These are phyloP conservation scores for Phytophthora constricta DNA, from an alignment of 352 stramenopile genomes.

Conservation along the genomic window DNA sequence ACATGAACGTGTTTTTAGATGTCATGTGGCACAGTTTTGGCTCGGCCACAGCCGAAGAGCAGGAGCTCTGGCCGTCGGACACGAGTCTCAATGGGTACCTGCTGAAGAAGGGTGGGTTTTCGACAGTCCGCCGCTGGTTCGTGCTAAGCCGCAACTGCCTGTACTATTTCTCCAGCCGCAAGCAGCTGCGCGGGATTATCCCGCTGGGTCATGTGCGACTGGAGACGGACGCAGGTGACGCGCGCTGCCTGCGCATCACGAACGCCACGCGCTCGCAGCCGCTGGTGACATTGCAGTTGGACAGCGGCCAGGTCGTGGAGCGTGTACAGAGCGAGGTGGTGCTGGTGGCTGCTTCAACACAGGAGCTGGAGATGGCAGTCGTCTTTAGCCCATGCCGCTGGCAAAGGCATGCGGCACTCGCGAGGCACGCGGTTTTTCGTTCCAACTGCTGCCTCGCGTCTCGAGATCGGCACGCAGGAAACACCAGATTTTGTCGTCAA, in stretches of 20 bases:
- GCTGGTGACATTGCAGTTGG: slow-evolving; percentile 80
- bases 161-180: slow-evolving; percentile 88
- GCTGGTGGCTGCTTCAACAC: slow-evolving; percentile 60
- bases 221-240: slow-evolving; percentile 60
- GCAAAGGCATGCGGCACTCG: slow-evolving; percentile 82
- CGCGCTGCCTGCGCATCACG: slow-evolving; percentile 76
- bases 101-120: slow-evolving; percentile 86
- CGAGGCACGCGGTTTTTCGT: slow-evolving; percentile 86
- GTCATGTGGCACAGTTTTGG: slow-evolving; percentile 91
- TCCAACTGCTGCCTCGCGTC: slow-evolving; percentile 75
- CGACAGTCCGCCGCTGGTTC: slow-evolving; percentile 85
- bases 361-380: slow-evolving; percentile 91
- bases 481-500: slow-evolving; percentile 83
- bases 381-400: slow-evolving; percentile 80
- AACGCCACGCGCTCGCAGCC: slow-evolving; percentile 61
- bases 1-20: slow-evolving; percentile 89
- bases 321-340: slow-evolving; percentile 83
- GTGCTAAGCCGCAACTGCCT: slow-evolving; percentile 89
- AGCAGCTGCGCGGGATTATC: slow-evolving; percentile 88
- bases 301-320: slow-evolving; percentile 84
- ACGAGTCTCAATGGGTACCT: slow-evolving; percentile 87
- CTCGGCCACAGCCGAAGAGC: slow-evolving; percentile 79
- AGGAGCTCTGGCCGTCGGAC: slow-evolving; percentile 90
- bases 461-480: slow-evolving; percentile 82
- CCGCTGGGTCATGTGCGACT: slow-evolving; percentile 79